phyloP scores from a whole-genome alignment of 2,329 filamentous ascomycete genomes.

The Pseudovirgaria hyperparasitica region DNA sequence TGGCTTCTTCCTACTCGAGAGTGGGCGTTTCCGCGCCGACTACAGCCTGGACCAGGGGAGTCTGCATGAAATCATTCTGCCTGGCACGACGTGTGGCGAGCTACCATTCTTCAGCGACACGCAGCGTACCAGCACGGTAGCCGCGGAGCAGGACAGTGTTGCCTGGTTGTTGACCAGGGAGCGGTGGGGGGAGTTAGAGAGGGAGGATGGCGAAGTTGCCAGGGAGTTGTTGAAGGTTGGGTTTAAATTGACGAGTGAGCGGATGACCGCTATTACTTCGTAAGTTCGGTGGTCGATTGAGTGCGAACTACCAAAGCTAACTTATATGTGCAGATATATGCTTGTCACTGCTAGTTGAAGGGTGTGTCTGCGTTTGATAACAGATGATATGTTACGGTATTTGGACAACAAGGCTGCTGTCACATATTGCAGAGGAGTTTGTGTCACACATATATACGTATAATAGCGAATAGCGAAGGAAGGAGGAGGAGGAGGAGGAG shows the following conservation, averaged over 20 bases:
- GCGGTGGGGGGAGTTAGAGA: conserved; percentile 61
- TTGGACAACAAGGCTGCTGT: too few species aligned
- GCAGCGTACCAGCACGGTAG: conserved; percentile 70
- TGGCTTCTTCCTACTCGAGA: conserved; percentile 83
- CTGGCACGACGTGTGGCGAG: conserved; percentile 90
- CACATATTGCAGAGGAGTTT: too few species aligned
- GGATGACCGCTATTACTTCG: conserved; percentile 63
- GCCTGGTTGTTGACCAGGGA: conserved; percentile 68
- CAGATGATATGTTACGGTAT: too few species aligned
- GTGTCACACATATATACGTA: too few species aligned
- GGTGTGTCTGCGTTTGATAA: too few species aligned
- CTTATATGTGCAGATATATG: conserved; percentile 14
- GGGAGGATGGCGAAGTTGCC: conserved; percentile 62
- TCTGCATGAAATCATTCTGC: conserved; percentile 83
- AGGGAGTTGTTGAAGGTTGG: conserved; percentile 73
- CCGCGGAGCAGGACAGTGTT: conserved; percentile 68
- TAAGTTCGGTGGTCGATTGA: conserved; percentile 23
- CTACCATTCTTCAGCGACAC: conserved; percentile 94
- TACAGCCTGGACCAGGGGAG: conserved; percentile 83
- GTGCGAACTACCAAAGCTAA: conserved; percentile 1
- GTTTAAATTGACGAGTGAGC: conserved; percentile 87
- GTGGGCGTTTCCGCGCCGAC: conserved; percentile 77
- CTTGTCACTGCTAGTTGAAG: conserved; percentile 23
- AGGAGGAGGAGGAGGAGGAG: too few species aligned
- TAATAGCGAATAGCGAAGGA: too few species aligned